A percentile compares a stretch with the other conserved stretches of the same genome.
Evolutionary conservation across 257 asterid genomes (phyloP).

Genomic region (Verbascum thapsus): DNA sequence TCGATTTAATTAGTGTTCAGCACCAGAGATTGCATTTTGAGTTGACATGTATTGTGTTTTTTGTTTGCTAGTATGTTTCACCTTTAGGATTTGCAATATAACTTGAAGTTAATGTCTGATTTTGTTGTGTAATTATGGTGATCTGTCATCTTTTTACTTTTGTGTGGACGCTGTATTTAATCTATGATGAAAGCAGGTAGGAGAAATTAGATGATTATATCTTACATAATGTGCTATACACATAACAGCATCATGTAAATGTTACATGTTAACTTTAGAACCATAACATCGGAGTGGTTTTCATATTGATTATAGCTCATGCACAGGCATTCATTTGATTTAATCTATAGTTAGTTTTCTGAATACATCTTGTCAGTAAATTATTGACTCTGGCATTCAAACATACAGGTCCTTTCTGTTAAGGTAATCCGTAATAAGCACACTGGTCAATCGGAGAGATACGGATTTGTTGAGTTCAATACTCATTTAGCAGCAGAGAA

Average conservation of each 20-base stretch:
- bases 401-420: constrained; percentile 62
- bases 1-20: background rate
- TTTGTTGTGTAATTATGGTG: background rate
- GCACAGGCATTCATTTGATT: background rate
- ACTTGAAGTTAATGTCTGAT: background rate
- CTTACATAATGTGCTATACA: background rate
- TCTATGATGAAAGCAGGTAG: background rate
- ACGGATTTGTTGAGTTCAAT: constrained; percentile 78
- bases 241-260: background rate
- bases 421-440: constrained; percentile 86
- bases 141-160: background rate
- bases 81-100: constrained; percentile 5
- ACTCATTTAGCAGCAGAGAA: constrained; percentile 75
- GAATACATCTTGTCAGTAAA: background rate
- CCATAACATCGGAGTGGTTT: background rate
- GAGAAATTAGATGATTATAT: background rate
- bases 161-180: background rate
- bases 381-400: constrained; percentile 9
- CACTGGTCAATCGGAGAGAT: constrained; percentile 85
- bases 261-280: background rate
- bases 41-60: background rate
- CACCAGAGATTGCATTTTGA: background rate
- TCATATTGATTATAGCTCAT: background rate
- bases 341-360: background rate
- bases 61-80: constrained; percentile 1